phyloP scores from a whole-genome alignment of 306 rosid species.

The Cicer arietinum region DNA sequence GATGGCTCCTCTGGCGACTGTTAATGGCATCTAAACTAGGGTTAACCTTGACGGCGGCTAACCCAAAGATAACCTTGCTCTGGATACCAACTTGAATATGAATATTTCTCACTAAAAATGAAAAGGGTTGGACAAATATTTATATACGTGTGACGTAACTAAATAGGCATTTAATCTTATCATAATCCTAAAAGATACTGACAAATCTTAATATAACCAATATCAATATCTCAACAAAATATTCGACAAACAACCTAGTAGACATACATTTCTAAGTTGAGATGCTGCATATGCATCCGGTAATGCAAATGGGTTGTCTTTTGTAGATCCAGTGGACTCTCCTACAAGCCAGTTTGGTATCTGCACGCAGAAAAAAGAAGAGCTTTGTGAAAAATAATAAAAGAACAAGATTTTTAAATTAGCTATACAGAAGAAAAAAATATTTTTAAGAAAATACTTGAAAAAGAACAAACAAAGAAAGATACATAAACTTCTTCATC shows the following conservation, averaged over 20 bases:
- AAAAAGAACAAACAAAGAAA: slow-evolving; percentile 19
- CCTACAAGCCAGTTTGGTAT: slow-evolving; percentile 85
- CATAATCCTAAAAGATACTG: too few relatives aligned
- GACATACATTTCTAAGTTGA: slow-evolving; percentile 72
- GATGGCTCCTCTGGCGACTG: too few relatives aligned
- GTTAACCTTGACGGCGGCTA: neutral
- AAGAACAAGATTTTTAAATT: neutral
- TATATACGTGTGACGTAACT: too few relatives aligned
- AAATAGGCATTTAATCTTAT: too few relatives aligned
- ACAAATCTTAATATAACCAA: too few relatives aligned
- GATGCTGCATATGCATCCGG: slow-evolving; percentile 76
- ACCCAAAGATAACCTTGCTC: neutral
- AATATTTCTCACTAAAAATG: too few relatives aligned
- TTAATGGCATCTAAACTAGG: neutral
- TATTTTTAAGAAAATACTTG: slow-evolving; percentile 3
- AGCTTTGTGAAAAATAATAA: neutral
- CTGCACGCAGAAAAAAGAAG: slow-evolving; percentile 52
- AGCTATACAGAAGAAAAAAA: neutral
- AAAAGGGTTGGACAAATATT: too few relatives aligned
- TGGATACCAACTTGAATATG: neutral
- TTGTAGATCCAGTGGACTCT: slow-evolving; percentile 69
- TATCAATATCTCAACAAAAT: neutral
- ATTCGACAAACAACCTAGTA: slow-evolving; percentile 5
- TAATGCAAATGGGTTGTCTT: slow-evolving; percentile 76
- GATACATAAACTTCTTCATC: slow-evolving; percentile 17